Base-by-base conservation (phyloP, 495 filamentous ascomycete species). In the Talaromyces liani region DNA sequence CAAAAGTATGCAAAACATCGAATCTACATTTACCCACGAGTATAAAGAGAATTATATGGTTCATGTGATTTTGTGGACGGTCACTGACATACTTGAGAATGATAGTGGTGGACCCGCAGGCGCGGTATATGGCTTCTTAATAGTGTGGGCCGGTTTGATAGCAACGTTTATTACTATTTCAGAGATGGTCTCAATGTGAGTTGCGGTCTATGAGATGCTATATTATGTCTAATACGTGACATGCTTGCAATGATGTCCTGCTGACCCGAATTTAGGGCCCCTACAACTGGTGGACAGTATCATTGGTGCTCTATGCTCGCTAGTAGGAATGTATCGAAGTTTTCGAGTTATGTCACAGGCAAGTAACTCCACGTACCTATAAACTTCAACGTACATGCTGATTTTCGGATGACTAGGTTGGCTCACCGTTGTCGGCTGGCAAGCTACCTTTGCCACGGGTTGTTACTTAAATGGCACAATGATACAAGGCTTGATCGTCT, bases 271-370 rank as follows among this genome's bases (percentile, higher is more conserved):
- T 14, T 34, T 27, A 78, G 76, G 78, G 80, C 80, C 33, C 80
- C 80, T 1, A 83, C 77, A 2, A 75, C 74, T 5, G 78, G 77
- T 9, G 81, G 81, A 2, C 81, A 84, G 64, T 84, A 84, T 55
- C 80, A 83, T 62, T 84, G 81, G 82, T 75, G 75, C 9, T 77
- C 78, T 1, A 80, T 81, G 72, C 68, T 84, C n/a, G 79, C 82
- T 1, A 75, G 81, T 2, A 65, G 57, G 14, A 65, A 63, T 12
- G 60, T 59, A 34, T 71, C 75, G 61, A 76, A 77, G 47, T 73
- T 82, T 49, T 58, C 79, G 20, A 80, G 78, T 54, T 84, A 82
- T 63, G 60, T 82, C 16, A 78, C 78, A 55, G 81, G 80, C 73
- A 69, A 20, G 69, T 56, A 27, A 57, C 4, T 29, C 2, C 18